Evolutionary conservation across 495 filamentous ascomycete species (phyloP).

Genomic region (Penicillium pancosmium): DNA sequence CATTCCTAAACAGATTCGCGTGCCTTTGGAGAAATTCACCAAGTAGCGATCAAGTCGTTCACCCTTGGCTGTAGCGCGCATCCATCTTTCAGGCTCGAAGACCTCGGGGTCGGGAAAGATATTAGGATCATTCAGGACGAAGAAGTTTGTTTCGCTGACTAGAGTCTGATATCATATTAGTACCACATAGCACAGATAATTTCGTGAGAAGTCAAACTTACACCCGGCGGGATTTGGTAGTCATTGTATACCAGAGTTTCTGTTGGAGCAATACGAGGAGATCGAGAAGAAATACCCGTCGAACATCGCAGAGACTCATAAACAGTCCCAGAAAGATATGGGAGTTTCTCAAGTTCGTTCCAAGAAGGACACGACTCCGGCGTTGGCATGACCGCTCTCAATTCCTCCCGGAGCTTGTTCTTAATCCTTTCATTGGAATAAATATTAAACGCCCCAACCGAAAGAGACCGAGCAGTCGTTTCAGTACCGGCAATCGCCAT

Average conservation of each 20-base stretch:
- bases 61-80: constrained; percentile 34
- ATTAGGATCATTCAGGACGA: constrained; percentile 47
- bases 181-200: too few species aligned
- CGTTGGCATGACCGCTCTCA: constrained; percentile 36
- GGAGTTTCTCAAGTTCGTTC: constrained; percentile 51
- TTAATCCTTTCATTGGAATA: constrained; percentile 9
- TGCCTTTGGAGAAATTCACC: constrained; percentile 47
- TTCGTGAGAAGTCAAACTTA: constrained; percentile 10
- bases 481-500: constrained; percentile 47
- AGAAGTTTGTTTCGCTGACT: constrained; percentile 48
- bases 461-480: constrained; percentile 36
- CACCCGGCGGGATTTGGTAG: constrained; percentile 37
- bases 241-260: constrained; percentile 45
- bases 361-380: constrained; percentile 29
- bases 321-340: constrained; percentile 52
- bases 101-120: constrained; percentile 51
- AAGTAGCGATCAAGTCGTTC: constrained; percentile 39
- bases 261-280: constrained; percentile 43
- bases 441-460: constrained; percentile 22
- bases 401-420: constrained; percentile 32
- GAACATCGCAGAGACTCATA: constrained; percentile 50
- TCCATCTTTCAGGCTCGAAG: constrained; percentile 56
- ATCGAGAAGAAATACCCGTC: constrained; percentile 41
- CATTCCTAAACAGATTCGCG: constrained; percentile 43
- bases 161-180: constrained; percentile 34